phyloP scores from a whole-genome alignment of 345 rosid genomes.

The Reutealis trisperma region DNA sequence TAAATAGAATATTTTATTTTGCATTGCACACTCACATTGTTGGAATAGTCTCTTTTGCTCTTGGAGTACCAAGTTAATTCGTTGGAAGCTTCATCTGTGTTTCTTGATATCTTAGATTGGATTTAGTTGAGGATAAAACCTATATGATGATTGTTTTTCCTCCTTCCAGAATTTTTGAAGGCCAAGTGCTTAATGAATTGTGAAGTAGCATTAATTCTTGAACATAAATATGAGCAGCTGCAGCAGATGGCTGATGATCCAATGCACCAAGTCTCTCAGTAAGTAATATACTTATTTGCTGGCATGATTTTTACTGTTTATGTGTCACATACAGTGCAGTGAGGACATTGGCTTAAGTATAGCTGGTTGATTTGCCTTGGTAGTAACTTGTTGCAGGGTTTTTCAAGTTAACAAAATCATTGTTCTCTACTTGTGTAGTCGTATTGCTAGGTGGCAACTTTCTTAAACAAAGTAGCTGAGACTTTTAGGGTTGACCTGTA shows the following conservation, averaged over 20 bases:
- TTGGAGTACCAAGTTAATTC: background rate
- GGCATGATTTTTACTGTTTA: no score
- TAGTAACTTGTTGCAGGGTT: background rate
- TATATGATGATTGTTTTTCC: no score
- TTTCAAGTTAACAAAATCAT: background rate
- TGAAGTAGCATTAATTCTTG: conserved; percentile 89
- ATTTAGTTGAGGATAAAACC: background rate
- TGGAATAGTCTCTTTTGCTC: background rate
- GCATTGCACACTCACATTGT: background rate
- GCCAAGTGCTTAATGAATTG: conserved; percentile 77
- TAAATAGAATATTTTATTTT: background rate
- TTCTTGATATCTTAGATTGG: background rate
- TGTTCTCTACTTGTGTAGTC: no score
- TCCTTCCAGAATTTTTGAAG: no score
- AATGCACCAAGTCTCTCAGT: conserved; percentile 94
- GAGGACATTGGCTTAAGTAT: background rate
- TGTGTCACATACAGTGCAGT: no score
- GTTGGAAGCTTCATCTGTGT: background rate
- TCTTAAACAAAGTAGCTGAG: no score
- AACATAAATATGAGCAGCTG: conserved; percentile 90
- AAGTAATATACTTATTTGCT: conserved; percentile 28
- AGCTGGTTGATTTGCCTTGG: background rate
- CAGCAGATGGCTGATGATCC: conserved; percentile 59
- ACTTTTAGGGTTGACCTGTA: no score
- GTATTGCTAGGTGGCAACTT: no score